These are phyloP conservation scores for Exobasidium rhododendri DNA, from an alignment of 1,284 basidiomycete species.

Conservation along the genomic window DNA sequence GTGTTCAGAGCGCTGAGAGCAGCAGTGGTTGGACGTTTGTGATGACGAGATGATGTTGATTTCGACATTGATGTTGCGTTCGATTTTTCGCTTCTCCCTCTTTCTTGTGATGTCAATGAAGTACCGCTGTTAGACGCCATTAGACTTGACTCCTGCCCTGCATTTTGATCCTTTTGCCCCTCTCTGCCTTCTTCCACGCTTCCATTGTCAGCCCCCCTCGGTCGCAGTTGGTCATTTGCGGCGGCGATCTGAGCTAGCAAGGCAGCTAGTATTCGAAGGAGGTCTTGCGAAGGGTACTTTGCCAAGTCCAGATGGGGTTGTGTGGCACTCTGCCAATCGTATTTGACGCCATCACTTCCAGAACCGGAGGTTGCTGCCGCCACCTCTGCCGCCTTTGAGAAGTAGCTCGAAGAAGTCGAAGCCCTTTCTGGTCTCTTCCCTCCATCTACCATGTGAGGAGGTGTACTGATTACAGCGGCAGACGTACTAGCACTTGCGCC, in stretches of 20 bases:
- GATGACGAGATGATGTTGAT: neutral
- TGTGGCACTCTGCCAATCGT: constrained; percentile 6
- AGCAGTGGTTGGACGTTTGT: constrained; percentile 64
- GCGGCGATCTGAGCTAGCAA: constrained; percentile 86
- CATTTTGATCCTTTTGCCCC: neutral
- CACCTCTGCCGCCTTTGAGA: neutral
- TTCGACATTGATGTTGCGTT: neutral
- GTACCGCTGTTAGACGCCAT: neutral
- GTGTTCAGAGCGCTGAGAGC: constrained; percentile 73
- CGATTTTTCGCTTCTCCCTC: constrained; percentile 1
- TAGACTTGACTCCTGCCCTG: neutral
- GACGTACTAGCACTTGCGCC: too few relatives aligned
- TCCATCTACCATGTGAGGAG: too few relatives aligned
- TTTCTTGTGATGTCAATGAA: neutral
- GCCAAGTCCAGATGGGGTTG: constrained; percentile 60
- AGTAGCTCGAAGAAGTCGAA: constrained; percentile 2
- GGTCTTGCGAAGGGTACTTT: constrained; percentile 62
- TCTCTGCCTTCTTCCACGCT: constrained; percentile 17
- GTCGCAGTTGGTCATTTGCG: constrained; percentile 69
- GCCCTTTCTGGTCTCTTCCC: neutral
- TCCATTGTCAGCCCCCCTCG: constrained; percentile 19
- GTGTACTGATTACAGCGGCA: neutral
- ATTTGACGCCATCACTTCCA: neutral
- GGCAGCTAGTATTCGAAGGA: constrained; percentile 82
- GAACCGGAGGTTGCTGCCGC: neutral